Evolutionary conservation across 73 alveolate species (phyloP).

Genomic region (Symbiodinium natans): DNA sequence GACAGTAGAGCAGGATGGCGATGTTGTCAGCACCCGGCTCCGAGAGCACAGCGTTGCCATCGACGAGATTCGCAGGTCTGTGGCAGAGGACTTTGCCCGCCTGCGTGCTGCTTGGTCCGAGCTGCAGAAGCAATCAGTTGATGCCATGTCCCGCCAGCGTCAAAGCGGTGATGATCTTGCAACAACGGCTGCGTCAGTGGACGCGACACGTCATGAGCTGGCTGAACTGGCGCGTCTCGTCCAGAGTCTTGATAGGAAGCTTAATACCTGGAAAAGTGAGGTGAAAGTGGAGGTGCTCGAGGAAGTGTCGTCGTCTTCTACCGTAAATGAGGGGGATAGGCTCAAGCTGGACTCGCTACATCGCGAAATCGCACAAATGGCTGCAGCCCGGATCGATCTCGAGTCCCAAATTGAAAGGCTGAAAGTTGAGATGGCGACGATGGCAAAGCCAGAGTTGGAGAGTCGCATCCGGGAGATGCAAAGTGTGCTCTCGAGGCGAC

Average conservation of each 20-base stretch:
- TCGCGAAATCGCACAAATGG: conserved; percentile 69
- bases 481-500: conserved; percentile 17
- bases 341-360: conserved; percentile 39
- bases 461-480: conserved; percentile 41
- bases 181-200: conserved; percentile 55
- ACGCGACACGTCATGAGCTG: conserved; percentile 76
- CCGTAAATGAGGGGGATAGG: conserved; percentile 21
- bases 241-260: conserved; percentile 58
- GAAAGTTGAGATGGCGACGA: conserved; percentile 60
- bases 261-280: conserved; percentile 72
- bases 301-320: conserved; percentile 28
- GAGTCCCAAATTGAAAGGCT: conserved; percentile 73
- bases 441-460: conserved; percentile 54
- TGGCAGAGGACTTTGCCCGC: conserved; percentile 79
- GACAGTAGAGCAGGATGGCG: conserved; percentile 84
- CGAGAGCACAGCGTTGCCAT: conserved; percentile 88
- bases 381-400: conserved; percentile 54
- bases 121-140: conserved; percentile 46
- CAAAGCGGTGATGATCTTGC: conserved; percentile 56
- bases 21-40: conserved; percentile 44
- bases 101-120: conserved; percentile 69
- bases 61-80: conserved; percentile 59
- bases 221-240: conserved; percentile 75
- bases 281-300: conserved; percentile 77
- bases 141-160: conserved; percentile 63